Evolutionary conservation across 495 filamentous ascomycete species (phyloP).

Genomic region (Penicillium cosmopolitanum): DNA sequence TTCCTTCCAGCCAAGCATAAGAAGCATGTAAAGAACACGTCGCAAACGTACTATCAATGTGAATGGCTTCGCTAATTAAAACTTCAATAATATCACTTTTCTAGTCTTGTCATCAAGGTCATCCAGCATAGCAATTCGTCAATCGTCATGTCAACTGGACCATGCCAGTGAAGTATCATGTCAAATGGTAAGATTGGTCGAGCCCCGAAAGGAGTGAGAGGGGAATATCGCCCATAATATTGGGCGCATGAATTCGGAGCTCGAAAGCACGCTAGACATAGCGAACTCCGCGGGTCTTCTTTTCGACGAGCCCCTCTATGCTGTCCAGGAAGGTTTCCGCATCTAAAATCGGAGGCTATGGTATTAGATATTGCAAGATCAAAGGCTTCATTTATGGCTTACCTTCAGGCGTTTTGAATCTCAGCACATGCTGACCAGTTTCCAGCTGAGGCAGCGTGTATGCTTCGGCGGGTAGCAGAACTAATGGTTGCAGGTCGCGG

Average conservation of each 20-base stretch:
- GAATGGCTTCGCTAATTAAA: background rate
- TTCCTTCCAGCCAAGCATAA: background rate
- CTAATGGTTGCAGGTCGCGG: constrained; percentile 61
- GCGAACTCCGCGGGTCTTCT: background rate
- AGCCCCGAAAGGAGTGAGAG: background rate
- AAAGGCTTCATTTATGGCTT: constrained; percentile 11
- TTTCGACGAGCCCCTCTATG: background rate
- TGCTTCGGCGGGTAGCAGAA: constrained; percentile 58
- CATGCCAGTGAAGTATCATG: background rate
- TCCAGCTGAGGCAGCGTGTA: constrained; percentile 49
- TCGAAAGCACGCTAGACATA: background rate
- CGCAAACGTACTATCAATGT: background rate
- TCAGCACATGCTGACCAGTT: constrained; percentile 43
- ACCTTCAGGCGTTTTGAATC: constrained; percentile 42
- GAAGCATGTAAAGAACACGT: background rate
- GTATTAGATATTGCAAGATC: background rate
- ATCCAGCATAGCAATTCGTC: constrained; percentile 5
- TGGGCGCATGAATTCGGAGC: background rate
- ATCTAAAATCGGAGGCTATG: constrained; percentile 27
- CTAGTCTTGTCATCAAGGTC: constrained; percentile 1
- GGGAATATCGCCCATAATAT: background rate
- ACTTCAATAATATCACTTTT: background rate
- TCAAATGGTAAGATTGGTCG: too few species aligned
- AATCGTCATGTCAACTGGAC: background rate
- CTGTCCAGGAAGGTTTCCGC: constrained; percentile 38